phyloP scores from a whole-genome alignment of 2,329 filamentous ascomycete genomes.

The Annulohypoxylon truncatum region DNA sequence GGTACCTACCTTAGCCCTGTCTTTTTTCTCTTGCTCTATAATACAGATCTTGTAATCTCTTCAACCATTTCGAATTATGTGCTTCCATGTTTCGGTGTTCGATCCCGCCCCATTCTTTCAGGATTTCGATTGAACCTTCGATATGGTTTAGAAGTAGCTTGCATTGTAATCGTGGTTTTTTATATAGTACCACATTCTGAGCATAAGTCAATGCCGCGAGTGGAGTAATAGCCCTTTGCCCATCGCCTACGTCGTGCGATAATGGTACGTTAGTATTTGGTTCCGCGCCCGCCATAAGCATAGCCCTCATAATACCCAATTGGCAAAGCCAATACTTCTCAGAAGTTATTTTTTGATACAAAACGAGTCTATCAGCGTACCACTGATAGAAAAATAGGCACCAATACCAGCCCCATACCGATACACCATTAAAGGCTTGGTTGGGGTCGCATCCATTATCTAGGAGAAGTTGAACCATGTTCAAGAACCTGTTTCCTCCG shows the following conservation, averaged over 20 bases:
- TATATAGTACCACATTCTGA: no score
- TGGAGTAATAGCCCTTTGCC: background rate
- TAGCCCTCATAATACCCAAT: background rate
- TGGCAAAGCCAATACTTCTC: no score
- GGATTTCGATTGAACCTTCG: no score
- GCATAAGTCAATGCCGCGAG: background rate
- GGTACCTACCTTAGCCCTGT: no score
- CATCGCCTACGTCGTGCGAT: constrained; percentile 3
- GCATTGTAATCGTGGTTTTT: no score
- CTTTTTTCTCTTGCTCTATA: background rate
- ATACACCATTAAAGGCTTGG: constrained; percentile 5
- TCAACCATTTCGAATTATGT: no score
- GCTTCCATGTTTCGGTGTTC: no score
- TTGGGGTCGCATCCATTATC: constrained; percentile 12
- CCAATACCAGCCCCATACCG: constrained; percentile 32
- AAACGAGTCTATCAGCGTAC: background rate
- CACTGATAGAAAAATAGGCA: background rate
- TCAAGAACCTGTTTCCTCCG: no score
- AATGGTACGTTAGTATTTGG: no score
- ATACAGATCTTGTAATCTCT: background rate
- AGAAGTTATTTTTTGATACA: no score
- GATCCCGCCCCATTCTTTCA: background rate
- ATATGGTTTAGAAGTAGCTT: no score
- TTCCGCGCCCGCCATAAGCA: constrained; percentile 9
- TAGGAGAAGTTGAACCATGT: constrained; percentile 11